Percentiles rank a stretch among this genome's conserved stretches.
Conservation (phyloP, 176 grass and related monocot genomes). For the Pharus latifolius region DNA sequence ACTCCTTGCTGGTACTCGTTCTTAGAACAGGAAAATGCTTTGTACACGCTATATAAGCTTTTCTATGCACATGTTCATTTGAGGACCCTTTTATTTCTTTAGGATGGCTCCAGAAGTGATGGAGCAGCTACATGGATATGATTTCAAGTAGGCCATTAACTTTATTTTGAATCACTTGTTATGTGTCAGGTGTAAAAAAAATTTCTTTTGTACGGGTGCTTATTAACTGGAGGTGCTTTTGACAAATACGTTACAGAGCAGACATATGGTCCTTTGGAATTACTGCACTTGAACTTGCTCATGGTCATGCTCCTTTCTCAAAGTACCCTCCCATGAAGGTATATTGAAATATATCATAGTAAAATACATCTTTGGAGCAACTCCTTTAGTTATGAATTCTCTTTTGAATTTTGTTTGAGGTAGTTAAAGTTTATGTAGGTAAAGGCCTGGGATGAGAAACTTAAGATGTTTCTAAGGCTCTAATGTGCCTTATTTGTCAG, state of each 20-base stretch:
- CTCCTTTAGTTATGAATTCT: background rate
- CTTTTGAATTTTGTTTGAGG: background rate
- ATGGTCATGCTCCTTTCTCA: slow-evolving; percentile 95
- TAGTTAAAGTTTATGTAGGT: background rate
- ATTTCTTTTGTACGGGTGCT: background rate
- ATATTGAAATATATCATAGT: background rate
- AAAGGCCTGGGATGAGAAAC: background rate
- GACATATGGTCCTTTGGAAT: slow-evolving; percentile 99
- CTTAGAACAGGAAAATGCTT: slow-evolving; percentile 10
- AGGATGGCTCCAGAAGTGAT: slow-evolving; percentile 99
- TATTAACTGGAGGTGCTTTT: slow-evolving; percentile 11
- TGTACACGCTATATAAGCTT: background rate
- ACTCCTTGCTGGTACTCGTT: slow-evolving; percentile 88
- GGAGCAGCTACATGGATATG: slow-evolving; percentile 83
- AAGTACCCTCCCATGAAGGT: slow-evolving; percentile 98
- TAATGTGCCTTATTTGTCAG: slow-evolving; percentile 30
- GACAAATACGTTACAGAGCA: slow-evolving; percentile 58
- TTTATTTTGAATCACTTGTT: background rate
- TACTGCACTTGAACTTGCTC: slow-evolving; percentile 96
- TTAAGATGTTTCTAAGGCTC: background rate
- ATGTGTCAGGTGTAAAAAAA: slow-evolving; percentile 10
- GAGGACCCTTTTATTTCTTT: slow-evolving; percentile 12
- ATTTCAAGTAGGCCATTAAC: slow-evolving; percentile 70
- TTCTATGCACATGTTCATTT: slow-evolving; percentile 15
- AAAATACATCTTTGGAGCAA: background rate